Base-by-base conservation (phyloP, 2,329 filamentous ascomycete species). In the Seiridium unicorne region DNA sequence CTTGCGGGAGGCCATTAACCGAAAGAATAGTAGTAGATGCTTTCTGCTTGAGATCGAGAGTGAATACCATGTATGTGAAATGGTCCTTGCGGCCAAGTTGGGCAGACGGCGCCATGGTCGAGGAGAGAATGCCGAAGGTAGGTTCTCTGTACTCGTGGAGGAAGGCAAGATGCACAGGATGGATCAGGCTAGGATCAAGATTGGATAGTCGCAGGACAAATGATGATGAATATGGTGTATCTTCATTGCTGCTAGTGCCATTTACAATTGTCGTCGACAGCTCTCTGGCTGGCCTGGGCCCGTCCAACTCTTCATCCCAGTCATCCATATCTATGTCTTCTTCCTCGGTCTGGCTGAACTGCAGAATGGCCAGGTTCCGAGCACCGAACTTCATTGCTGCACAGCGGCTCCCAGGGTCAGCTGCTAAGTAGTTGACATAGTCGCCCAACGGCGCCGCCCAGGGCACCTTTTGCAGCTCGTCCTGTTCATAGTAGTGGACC, bases 401-500 rank as follows among this genome's bases (percentile, higher is more conserved):
- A 77, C 96, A 99, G 78, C 94, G 86, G 77, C 92, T 97, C 67
- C 89, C 90, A 2, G 95, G 94, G 70, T 99, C 95, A 61, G 94
- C 91, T 55, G 89, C 90, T 69, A 99, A 80, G 68, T 91, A 90
- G 73, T 90, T 97, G 74, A 88, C 84, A 72, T 89, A 92, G 63
- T 90, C 86, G 72, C 86, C 87, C 69, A 96, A 78, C 59, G 89
- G 85, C 57, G 89, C 84, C 55, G 90, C 88, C 89, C 93, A 97
- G 0, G 94, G 93, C 63, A 87, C 90, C 57, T 89, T 88, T 65
- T 90, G 87, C 63, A 94, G 81, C 72, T 97, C 93, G 71, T 97
- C 93, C 73, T 95, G 91, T 75, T 99, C 95, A 77, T 98, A 99
- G 81, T 93, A 98, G 79, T 99, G 95, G 69, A 99, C 94, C 56